Percentiles rank a stretch among this genome's conserved stretches.
These are phyloP conservation scores for Daucus carota DNA, from an alignment of 129 eudicot genomes.

Conservation along the genomic window DH1_v3.0 NC_030383.2:63677501-63678000, in stretches of 20 bases:
- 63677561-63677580: constrained; percentile 85
- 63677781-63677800: constrained; percentile 1
- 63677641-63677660: constrained; percentile 95
- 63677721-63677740: constrained; percentile 93
- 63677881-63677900: neutral
- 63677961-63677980: constrained; percentile 98
- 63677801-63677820: neutral
- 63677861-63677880: neutral
- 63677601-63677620: constrained; percentile 51
- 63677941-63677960: constrained; percentile 14
- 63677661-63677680: constrained; percentile 81
- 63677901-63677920: neutral
- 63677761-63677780: constrained; percentile 93
- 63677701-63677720: constrained; percentile 84
- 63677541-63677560: constrained; percentile 82
- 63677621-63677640: constrained; percentile 46
- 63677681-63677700: constrained; percentile 94
- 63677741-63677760: constrained; percentile 97
- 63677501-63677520: constrained; percentile 92
- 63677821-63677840: neutral
- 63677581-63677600: constrained; percentile 53
- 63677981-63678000: constrained; percentile 87
- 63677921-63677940: neutral
- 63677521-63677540: constrained; percentile 77
- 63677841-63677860: neutral